Evolutionary conservation across 2,329 filamentous ascomycete species (phyloP), one percentile per base, ranked within the genome.

Genomic region (Cordyceps farinosa): DNA sequence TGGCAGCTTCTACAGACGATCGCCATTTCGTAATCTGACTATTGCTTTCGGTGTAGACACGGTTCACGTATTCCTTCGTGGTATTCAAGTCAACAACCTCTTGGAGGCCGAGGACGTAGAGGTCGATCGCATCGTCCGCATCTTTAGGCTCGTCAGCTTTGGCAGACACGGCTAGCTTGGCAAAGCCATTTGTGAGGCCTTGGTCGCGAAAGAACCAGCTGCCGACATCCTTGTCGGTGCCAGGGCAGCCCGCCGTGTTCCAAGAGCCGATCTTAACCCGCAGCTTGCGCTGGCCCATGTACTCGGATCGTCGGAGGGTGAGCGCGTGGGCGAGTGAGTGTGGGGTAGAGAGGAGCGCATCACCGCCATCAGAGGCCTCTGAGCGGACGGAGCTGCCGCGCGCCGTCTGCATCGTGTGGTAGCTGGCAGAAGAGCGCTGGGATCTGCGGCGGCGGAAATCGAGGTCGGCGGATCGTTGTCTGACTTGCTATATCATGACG

Each of bases 231-330:
- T 91, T 90, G 74, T 97, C 92, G 0, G 92, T 92, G 30, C 90
- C 92, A 13, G 90, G 87, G 67, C 90, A 88, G 1, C 89, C 88
- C 4, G 92, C 95, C 17, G 97, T 91, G 76, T 99, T 99, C 95
- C 95, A 99, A 0, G 91, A 90, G 48, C 94, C 95, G 58, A 99
- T 84, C 77, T 97, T 97, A 75, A 99, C 85, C 67, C 88, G 88
- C 69, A 97, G 86, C 57, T 84, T 84, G 73, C 88, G 88, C 50
- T 87, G 85, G 44, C 87, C 85, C 32, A 90, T 89, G 74, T 93
- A 99, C 74, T 98, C 93, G 55, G 84, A 78, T 70, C 88, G 85
- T 61, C 95, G 85, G 45, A 90, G 87, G 71, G 89, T 85, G 45
- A 98, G 80, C 36, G 85, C 85, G 65, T 79, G 80, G 52, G 85